Base-by-base conservation (phyloP, 805 yeast species). In the Pichia cabralensis region DNA sequence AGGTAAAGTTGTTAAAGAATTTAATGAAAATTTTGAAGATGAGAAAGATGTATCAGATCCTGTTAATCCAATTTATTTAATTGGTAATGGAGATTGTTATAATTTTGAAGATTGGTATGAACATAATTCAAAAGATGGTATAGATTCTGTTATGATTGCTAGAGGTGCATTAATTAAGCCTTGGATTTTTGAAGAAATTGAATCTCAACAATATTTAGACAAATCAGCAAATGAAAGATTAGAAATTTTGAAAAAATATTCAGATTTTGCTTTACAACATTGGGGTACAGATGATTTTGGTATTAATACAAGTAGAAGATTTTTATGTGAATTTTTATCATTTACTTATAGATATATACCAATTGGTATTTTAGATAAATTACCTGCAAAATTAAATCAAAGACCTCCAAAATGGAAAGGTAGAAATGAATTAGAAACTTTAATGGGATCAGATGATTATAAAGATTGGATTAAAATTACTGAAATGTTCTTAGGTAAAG, bases 211-310 rank as follows among this genome's bases (percentile, higher is more conserved):
- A 58, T 77, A 85, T 55, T 60, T 92, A 42, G 99, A 92, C 57
- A 92, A 89, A 61, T 66, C 84, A 2, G 78, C 95, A n/a, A 65
- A 79, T 15, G 96, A 92, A 60, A 73, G 99, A 56, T 69, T 92
- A 37, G 94, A 78, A 24, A 72, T 80, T 28, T 57, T 89, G 48
- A 64, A 66, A 43, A 69, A 67, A 33, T 92, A 76, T 53, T 75
- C 94, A 4, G 61, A 76, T 35, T 82, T 64, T 54, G 96, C 98
- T 0, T 66, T 92, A 45, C 85, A 85, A 47, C 97, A 92, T 58
- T 92, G 98, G 97, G 98, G 99, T 5, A 70, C 95, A 0, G 99
- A 92, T 53, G 95, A 84, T 48, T 89, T 79, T 56, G 99, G 99
- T 26, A 71, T 92, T 36, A 80, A 83, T 39, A 74, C 74, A 44